Base-by-base conservation (phyloP, 768 basidiomycete species). In the Mycena haematopus region DNA sequence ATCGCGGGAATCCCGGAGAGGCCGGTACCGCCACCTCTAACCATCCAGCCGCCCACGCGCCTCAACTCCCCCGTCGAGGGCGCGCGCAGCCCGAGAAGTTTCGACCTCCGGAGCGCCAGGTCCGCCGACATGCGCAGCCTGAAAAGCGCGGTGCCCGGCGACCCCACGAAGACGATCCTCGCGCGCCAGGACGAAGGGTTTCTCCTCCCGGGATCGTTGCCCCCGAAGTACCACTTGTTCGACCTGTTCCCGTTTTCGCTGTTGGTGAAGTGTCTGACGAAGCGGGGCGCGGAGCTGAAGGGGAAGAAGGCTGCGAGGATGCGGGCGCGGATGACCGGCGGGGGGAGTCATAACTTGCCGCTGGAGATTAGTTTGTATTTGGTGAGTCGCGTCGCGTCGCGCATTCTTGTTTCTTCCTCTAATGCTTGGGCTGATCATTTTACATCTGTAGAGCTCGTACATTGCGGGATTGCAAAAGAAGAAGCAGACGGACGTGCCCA, bases 191-290 rank as follows among this genome's bases (percentile, higher is more conserved):
- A 84, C 19, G 86, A 86, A 56, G 69, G 66, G 22, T 77, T 76
- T 62, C 74, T 89, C 25, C 69, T 84, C 15, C 88, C 89, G 5
- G 80, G 84, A 4, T 74, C 74, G 46, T 79, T 80, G 71, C 87
- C 89, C 4, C 88, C 88, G 1, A 82, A 81, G 70, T 87, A 84
- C 66, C 77, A 82, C 56, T 36, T 87, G 38, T 84, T 88, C 60
- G 89, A 90, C 69, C 63, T 90, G 9, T 90, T 89, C 75, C 89
- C 89, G 19, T 88, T 91, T 73, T 89, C 89, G 31, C 73, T 89
- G 7, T 68, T 88, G 25, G 81, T 86, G 5, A 68, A 74, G 33
- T 73, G 71, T 42, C 72, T 89, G 38, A 77, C 80, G 9, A 77
- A 79, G 63, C 71, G 74, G 13, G 86, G 87, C 0, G 77, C 73